A percentile compares a stretch with the other conserved stretches of the same genome.
phyloP scores from a whole-genome alignment of 208 protist genomes.

The Strigomonas culicis region DNA sequence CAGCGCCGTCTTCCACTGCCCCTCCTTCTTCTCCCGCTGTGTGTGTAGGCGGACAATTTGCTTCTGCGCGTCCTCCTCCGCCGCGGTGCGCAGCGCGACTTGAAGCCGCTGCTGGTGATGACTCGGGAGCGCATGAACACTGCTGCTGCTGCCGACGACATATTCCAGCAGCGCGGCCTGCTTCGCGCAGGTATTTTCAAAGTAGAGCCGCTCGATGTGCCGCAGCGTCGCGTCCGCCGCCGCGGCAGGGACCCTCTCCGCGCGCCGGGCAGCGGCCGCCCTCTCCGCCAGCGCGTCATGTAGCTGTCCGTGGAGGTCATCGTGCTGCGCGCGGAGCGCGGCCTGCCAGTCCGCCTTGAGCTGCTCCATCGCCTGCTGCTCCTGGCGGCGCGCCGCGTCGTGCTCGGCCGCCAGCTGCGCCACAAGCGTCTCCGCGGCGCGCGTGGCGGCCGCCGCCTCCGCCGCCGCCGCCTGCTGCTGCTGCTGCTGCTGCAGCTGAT shows the following conservation, averaged over 20 bases:
- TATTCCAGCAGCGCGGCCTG: not conserved
- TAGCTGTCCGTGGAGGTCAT: slow-evolving; percentile 3
- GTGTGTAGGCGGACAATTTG: not conserved
- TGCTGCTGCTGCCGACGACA: no score
- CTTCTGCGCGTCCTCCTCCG: not conserved
- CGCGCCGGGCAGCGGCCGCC: not conserved
- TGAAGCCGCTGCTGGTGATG: no score
- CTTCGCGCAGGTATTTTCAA: not conserved
- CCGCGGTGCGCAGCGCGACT: no score
- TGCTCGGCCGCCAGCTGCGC: not conserved
- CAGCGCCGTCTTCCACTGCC: no score
- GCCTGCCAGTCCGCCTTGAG: not conserved
- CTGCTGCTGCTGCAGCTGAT: not conserved
- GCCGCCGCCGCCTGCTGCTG: not conserved
- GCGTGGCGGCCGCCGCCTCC: not conserved
- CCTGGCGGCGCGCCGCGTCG: not conserved
- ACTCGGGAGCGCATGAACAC: no score
- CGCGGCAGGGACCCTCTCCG: not conserved
- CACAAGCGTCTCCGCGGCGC: no score
- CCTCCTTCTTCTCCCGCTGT: no score
- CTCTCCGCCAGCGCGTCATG: not conserved
- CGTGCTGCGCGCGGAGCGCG: not conserved
- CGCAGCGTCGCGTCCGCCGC: not conserved
- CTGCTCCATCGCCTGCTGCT: not conserved
- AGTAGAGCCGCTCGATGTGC: not conserved